A percentile compares a stretch with the other conserved stretches of the same genome.
phyloP scores from a whole-genome alignment of 1,284 basidiomycete species.

The Irpex rosettiformis region DNA sequence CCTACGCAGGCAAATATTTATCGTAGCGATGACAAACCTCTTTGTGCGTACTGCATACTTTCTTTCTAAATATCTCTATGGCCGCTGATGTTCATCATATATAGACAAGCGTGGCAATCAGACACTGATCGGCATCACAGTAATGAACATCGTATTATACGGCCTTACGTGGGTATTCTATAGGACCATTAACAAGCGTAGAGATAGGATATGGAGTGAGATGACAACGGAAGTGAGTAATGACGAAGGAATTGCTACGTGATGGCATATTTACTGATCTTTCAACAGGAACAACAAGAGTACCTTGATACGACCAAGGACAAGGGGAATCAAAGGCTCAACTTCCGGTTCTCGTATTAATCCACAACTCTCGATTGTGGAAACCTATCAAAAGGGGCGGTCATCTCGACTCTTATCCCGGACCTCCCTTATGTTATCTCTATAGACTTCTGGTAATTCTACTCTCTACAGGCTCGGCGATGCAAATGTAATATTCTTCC shows the following conservation, averaged over 20 bases:
- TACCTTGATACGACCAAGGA: slow-evolving; percentile 59
- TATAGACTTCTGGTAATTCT: not conserved
- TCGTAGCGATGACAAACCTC: slow-evolving; percentile 35
- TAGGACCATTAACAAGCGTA: slow-evolving; percentile 44
- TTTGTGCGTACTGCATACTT: slow-evolving; percentile 32
- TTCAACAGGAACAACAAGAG: slow-evolving; percentile 44
- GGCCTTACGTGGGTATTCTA: slow-evolving; percentile 53
- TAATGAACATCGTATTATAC: slow-evolving; percentile 45
- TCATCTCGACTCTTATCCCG: not conserved
- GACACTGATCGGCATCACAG: slow-evolving; percentile 32
- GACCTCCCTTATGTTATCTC: not conserved
- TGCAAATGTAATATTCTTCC: not conserved
- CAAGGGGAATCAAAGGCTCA: slow-evolving; percentile 51
- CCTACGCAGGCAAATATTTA: slow-evolving; percentile 30
- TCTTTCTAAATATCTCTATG: not conserved
- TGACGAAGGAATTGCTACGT: not conserved
- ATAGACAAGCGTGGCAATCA: slow-evolving; percentile 40
- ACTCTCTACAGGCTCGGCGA: not conserved
- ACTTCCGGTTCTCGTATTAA: slow-evolving; percentile 59
- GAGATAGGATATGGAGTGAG: slow-evolving; percentile 49
- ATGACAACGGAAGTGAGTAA: slow-evolving; percentile 45
- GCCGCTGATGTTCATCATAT: not conserved
- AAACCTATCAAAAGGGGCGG: not conserved
- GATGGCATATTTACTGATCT: not conserved
- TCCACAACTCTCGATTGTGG: not conserved